phyloP scores from a whole-genome alignment of 2,329 filamentous ascomycete genomes.

The Penicillium verrucosum region DNA sequence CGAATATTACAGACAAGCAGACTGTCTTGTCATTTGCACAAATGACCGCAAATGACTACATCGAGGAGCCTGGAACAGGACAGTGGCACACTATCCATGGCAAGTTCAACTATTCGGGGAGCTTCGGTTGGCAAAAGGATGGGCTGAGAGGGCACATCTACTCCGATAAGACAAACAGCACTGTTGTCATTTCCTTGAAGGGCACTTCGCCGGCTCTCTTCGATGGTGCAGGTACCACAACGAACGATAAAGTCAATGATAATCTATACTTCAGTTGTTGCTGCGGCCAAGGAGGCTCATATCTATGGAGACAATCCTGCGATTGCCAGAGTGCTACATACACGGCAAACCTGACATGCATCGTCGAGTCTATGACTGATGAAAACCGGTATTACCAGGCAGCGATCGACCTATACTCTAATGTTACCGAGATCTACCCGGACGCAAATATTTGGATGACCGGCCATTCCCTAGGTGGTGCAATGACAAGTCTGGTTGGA shows the following conservation, averaged over 20 bases:
- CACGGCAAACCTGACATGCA: conserved; percentile 88
- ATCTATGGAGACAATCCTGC: conserved; percentile 87
- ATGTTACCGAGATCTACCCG: conserved; percentile 86
- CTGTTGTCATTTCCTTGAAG: conserved; percentile 88
- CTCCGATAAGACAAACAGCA: conserved; percentile 78
- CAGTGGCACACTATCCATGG: conserved; percentile 81
- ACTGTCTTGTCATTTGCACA: conserved; percentile 80
- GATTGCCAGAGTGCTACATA: conserved; percentile 86
- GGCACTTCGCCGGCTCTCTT: conserved; percentile 88
- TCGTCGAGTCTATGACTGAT: conserved; percentile 68
- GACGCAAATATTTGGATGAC: conserved; percentile 81
- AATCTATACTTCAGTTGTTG: conserved; percentile 98
- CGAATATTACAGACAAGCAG: conserved; percentile 79
- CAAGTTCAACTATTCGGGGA: conserved; percentile 78
- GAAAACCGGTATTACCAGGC: conserved; percentile 92
- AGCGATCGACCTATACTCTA: conserved; percentile 83
- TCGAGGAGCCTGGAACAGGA: conserved; percentile 64
- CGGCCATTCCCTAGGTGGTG: conserved; percentile 88
- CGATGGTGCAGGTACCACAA: conserved; percentile 94
- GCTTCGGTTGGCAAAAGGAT: conserved; percentile 90
- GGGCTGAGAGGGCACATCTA: conserved; percentile 91
- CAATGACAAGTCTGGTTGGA: conserved; percentile 82
- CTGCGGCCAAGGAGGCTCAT: conserved; percentile 88
- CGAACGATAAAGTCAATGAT: conserved; percentile 96
- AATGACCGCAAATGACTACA: conserved; percentile 89